Base-by-base conservation (phyloP, 1,284 basidiomycete genomes). In the Exsudoporus floridanus region DNA sequence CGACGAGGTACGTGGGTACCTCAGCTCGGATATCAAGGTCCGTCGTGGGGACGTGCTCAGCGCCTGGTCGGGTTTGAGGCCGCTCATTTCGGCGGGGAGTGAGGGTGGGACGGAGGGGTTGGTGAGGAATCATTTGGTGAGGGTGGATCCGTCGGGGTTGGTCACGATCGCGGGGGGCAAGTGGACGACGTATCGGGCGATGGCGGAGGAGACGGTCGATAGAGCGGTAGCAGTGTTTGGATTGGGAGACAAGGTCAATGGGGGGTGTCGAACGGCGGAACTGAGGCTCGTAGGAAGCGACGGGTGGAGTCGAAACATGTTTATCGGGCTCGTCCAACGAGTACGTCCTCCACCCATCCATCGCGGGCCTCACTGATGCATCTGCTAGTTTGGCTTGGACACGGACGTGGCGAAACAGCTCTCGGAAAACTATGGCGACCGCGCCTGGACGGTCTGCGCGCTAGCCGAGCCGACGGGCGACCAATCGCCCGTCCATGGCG, bases 111-210 rank as follows among this genome's bases (percentile, higher is more conserved):
- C 94, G 30, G 86, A 96, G 74, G 90, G 88, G 4, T 77, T 98
- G 50, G 96, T 99, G 36, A 78, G 96, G 64, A 98, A 91, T 73
- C 96, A 98, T 75, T 86, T 99, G 82, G 92, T 98, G 65, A 83
- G 95, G 71, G 84, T 95, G 37, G 83, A 82, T 48, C 79, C 82
- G 30, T 86, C 84, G 57, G 94, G 94, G 19, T 76, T 99, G 60
- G 73, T 99, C 55, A 98, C 95, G 18, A 96, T 98, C 63, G 94
- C 94, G 7, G 96, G 96, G 42, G 96, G 96, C 6, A 99, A 98
- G 74, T 99, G 96, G 96, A 99, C 96, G 49, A 98, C 96, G 28
- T 99, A 98, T 72, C 78, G 93, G 49, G 89, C 89, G 47, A 98
- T 98, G 96, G 94, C 96, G 30, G 84, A 95, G 76, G 94, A 99